Conservation (phyloP, 495 filamentous ascomycete genomes). For the Achaetomiella virescens region DNA sequence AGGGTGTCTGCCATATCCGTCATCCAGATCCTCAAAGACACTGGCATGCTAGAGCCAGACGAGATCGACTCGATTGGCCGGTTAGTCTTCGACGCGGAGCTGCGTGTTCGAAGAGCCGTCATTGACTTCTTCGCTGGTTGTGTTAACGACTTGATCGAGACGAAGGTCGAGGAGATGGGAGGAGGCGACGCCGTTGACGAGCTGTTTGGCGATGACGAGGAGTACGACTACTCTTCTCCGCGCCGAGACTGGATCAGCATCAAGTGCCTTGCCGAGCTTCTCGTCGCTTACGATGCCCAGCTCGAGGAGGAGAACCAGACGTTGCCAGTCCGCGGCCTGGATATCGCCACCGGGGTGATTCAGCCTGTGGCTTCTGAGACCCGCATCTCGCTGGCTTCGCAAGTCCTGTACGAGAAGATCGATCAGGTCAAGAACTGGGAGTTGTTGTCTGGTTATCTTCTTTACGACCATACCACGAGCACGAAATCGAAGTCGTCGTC, state of each 20-base stretch:
- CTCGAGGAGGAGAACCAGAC: slow-evolving; percentile 40
- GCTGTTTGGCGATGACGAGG: slow-evolving; percentile 65
- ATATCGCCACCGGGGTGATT: slow-evolving; percentile 43
- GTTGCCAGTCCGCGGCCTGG: slow-evolving; percentile 36
- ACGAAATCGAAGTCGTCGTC: slow-evolving; percentile 35
- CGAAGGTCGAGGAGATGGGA: slow-evolving; percentile 74
- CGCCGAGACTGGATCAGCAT: slow-evolving; percentile 81
- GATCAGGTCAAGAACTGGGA: slow-evolving; percentile 81
- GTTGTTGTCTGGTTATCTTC: slow-evolving; percentile 76
- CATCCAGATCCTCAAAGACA: slow-evolving; percentile 72
- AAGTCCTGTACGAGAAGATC: slow-evolving; percentile 76
- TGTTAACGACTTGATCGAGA: slow-evolving; percentile 73
- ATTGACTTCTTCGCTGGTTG: slow-evolving; percentile 84
- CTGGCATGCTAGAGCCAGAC: slow-evolving; percentile 78
- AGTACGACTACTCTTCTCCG: slow-evolving; percentile 68
- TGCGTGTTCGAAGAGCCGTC: slow-evolving; percentile 76
- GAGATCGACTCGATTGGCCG: slow-evolving; percentile 82
- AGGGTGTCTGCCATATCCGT: slow-evolving; percentile 72
- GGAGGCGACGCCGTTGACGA: slow-evolving; percentile 52
- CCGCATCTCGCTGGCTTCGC: slow-evolving; percentile 75
- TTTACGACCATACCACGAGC: slow-evolving; percentile 78
- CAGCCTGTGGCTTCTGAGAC: slow-evolving; percentile 61
- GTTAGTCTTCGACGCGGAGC: slow-evolving; percentile 80
- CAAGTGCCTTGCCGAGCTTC: slow-evolving; percentile 79
- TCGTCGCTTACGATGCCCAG: slow-evolving; percentile 67